Conservation (phyloP, 139 green algal genomes). For the Micromonas commoda region DNA sequence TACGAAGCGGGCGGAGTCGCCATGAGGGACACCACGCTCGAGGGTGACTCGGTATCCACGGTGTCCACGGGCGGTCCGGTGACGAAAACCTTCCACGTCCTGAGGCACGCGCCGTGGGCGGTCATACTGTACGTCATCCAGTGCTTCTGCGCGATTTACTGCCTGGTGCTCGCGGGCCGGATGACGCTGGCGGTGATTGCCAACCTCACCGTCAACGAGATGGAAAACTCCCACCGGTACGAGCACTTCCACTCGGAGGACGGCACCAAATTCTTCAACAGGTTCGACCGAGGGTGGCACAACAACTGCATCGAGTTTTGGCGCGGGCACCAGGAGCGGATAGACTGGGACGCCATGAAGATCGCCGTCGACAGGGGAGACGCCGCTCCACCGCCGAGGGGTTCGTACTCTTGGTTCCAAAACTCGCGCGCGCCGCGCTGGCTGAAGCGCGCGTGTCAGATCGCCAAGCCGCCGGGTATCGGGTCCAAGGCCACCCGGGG, state of each 20-base stretch:
- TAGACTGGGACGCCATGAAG: neutral
- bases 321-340: neutral
- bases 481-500: too few species aligned
- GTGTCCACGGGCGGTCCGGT: too few species aligned
- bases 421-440: neutral
- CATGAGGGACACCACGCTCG: neutral
- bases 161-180: neutral
- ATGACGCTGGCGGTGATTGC: neutral
- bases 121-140: neutral
- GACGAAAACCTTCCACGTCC: neutral
- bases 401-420: conserved; percentile 1
- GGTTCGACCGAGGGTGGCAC: conserved; percentile 2
- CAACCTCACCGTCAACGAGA: conserved; percentile 27
- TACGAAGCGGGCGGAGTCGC: neutral
- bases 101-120: neutral
- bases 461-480: too few species aligned
- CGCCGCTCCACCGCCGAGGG: neutral
- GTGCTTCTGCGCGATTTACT: neutral
- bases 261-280: neutral
- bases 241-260: conserved; percentile 2
- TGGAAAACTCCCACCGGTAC: conserved; percentile 11
- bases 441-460: neutral
- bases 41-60: too few species aligned
- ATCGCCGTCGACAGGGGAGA: neutral
- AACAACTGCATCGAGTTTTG: conserved; percentile 18